Conservation (phyloP, 108 stramenopile species). For the Cylindrotheca fusiformis region DNA sequence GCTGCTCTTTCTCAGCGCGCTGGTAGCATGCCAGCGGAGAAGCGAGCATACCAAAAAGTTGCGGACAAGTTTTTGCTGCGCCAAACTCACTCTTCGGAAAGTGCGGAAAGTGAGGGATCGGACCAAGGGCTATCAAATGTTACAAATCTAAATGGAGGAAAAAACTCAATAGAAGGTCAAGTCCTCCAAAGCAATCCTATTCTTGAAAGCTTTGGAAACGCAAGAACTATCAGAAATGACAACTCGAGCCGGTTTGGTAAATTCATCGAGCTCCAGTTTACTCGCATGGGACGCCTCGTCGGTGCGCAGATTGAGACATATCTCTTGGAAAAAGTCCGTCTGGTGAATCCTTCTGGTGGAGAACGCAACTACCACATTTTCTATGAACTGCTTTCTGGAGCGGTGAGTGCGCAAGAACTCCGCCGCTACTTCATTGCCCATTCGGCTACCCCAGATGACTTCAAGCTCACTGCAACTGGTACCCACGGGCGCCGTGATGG, state of each 20-base stretch:
- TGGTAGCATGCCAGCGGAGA: constrained; percentile 28
- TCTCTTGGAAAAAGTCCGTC: constrained; percentile 91
- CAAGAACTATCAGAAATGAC: constrained; percentile 86
- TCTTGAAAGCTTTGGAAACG: constrained; percentile 96
- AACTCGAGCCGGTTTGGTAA: constrained; percentile 90
- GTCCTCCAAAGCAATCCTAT: constrained; percentile 95
- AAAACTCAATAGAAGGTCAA: constrained; percentile 71
- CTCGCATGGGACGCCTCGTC: constrained; percentile 56
- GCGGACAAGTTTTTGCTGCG: constrained; percentile 18
- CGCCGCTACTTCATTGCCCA: constrained; percentile 46
- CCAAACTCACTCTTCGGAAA: not conserved
- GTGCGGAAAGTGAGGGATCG: constrained; percentile 4
- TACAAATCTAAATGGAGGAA: constrained; percentile 16
- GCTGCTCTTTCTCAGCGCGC: constrained; percentile 75
- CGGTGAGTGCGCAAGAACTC: constrained; percentile 41
- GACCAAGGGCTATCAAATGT: constrained; percentile 27
- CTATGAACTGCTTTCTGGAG: constrained; percentile 66
- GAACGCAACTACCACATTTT: constrained; percentile 95
- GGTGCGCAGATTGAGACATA: constrained; percentile 90
- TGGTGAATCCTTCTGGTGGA: constrained; percentile 75
- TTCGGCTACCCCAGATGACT: constrained; percentile 67
- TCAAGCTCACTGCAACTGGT: constrained; percentile 65
- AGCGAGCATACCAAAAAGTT: constrained; percentile 39
- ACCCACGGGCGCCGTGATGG: constrained; percentile 86
- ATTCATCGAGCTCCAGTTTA: constrained; percentile 91